A percentile compares a stretch with the other conserved stretches of the same genome.
phyloP scores from a whole-genome alignment of 208 protist genomes.

The Angomonas desouzai region DNA sequence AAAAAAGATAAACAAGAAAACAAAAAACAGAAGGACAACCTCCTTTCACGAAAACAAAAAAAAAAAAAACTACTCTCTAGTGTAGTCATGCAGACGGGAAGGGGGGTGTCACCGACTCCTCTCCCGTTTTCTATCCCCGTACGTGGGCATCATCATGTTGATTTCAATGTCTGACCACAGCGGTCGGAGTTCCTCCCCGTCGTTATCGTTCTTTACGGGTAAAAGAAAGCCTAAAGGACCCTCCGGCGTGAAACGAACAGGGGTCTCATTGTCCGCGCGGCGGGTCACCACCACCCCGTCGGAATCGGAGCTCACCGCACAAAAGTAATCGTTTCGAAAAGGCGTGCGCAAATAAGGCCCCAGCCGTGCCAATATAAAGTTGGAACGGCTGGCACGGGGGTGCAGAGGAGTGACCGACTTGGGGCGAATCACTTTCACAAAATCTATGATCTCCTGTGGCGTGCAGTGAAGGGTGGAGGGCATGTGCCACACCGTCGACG shows the following conservation, averaged over 20 bases:
- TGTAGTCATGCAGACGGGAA: background rate
- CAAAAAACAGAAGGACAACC: background rate
- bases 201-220: background rate
- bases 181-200: background rate
- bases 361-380: constrained; percentile 49
- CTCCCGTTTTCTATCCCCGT: background rate
- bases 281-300: background rate
- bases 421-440: constrained; percentile 58
- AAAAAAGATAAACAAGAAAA: background rate
- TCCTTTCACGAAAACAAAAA: background rate
- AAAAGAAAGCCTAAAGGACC: background rate
- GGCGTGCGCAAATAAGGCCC: constrained; percentile 44
- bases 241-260: background rate
- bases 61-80: background rate
- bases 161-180: constrained; percentile 2
- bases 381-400: constrained; percentile 40
- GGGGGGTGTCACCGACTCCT: background rate
- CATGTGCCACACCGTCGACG: constrained; percentile 49
- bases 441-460: constrained; percentile 61
- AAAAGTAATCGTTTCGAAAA: constrained; percentile 30
- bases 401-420: constrained; percentile 64
- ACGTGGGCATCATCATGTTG: background rate
- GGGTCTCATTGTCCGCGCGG: background rate
- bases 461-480: constrained; percentile 66
- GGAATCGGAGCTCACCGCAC: background rate